phyloP scores from a whole-genome alignment of 139 green algal species.

The Marvania coccoides region DNA sequence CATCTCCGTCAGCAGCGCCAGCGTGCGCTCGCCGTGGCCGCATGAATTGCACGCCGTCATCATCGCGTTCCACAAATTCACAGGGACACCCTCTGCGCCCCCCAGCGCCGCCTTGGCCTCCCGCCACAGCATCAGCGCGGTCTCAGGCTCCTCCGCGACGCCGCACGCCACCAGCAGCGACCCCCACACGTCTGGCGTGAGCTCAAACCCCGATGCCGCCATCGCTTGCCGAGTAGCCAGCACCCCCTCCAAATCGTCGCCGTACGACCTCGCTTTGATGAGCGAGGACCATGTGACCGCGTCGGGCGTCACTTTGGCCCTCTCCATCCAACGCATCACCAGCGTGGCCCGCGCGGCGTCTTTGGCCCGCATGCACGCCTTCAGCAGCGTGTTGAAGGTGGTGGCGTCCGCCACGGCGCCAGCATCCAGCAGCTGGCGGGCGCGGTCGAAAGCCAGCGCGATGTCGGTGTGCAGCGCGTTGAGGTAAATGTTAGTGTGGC shows the following conservation, averaged over 20 bases:
- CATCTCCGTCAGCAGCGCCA: slow-evolving; percentile 13
- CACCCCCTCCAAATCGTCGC: slow-evolving; percentile 19
- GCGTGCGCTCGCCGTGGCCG: slow-evolving; percentile 25
- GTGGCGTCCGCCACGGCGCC: slow-evolving; percentile 34
- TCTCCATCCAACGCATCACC: slow-evolving; percentile 30
- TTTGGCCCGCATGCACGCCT: slow-evolving; percentile 29
- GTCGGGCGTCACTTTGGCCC: slow-evolving; percentile 18
- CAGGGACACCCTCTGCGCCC: slow-evolving; percentile 11
- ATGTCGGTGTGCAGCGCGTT: slow-evolving; percentile 14
- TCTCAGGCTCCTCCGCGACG: slow-evolving; percentile 38
- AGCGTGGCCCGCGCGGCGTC: slow-evolving; percentile 36
- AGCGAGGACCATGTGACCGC: slow-evolving; percentile 43
- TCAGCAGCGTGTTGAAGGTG: slow-evolving; percentile 54
- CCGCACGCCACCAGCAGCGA: slow-evolving; percentile 49
- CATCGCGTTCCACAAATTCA: slow-evolving; percentile 37
- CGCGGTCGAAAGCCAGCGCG: slow-evolving; percentile 18
- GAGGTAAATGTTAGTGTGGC: slow-evolving; percentile 23
- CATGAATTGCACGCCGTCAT: slow-evolving; percentile 27
- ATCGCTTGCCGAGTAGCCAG: slow-evolving; percentile 20
- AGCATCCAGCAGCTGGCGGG: slow-evolving; percentile 31
- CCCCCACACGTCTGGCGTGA: slow-evolving; percentile 26
- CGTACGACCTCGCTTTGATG: slow-evolving; percentile 34
- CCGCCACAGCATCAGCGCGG: slow-evolving; percentile 21
- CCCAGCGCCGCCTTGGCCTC: slow-evolving; percentile 14
- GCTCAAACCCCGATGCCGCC: slow-evolving; percentile 15